Evolutionary conservation across 2,329 filamentous ascomycete species (phyloP), one percentile per base, ranked within the genome.

Genomic region (Camillea tinctor): DNA sequence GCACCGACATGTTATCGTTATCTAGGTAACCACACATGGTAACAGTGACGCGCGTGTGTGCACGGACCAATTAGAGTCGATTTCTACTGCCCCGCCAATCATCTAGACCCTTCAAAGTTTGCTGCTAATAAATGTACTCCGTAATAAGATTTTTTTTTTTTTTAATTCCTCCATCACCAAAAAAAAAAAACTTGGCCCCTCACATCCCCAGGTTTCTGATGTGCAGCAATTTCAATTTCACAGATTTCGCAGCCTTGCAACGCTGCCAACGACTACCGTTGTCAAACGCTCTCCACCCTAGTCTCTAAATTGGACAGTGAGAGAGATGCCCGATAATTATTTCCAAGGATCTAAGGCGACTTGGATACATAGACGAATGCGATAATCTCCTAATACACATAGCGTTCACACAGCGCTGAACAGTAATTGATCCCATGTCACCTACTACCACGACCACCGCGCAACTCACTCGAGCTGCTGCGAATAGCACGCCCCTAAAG

Each of bases 401-500:
- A 23, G 21, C 49, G 9, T 50, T 50, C 7, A 19, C 49, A 50
- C 20, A 52, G 40, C n/a, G 15, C 44, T 57, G 40, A 54, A 53
- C 52, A 55, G 54, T 51, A 56, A 30, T 11, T 22, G 17, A n/a
- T 44, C 54, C 44, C 50, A 68, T 71, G 66, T 64, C 65, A 56
- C 60, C 66, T 57, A 57, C 67, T 60, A 65, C 66, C 55, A 64
- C 67, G 13, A 68, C 63, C 50, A 59, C 66, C 59, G 64, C 66
- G 60, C 71, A 66, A 52, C 60, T 66, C 60, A 53, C 66, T 51
- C 63, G 63, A 54, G 68, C 74, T 52, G 62, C 69, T 23, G 65
- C 72, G 36, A 73, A 71, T 23, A 30, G 74, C 49, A 77, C 79
- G 26, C 79, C 81, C 13, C 77, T 82, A 59, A 83, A 81, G 62